phyloP scores from a whole-genome alignment of 345 rosid species.

The Brassica napus region Da-Ae NC_063451.1:40164501-40165000 shows the following conservation, averaged over 20 bases:
- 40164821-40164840: constrained; percentile 55
- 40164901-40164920: background rate
- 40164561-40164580: background rate
- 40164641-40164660: constrained; percentile 42
- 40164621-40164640: background rate
- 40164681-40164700: constrained; percentile 56
- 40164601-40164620: constrained; percentile 2
- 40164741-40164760: constrained; percentile 56
- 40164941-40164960: background rate
- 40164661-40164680: constrained; percentile 41
- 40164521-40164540: background rate
- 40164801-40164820: constrained; percentile 62
- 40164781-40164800: constrained; percentile 63
- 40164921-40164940: background rate
- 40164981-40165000: constrained; percentile 53
- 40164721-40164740: constrained; percentile 47
- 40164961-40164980: constrained; percentile 45
- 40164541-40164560: background rate
- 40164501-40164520: background rate
- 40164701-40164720: constrained; percentile 51
- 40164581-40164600: background rate
- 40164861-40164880: constrained; percentile 50
- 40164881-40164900: background rate
- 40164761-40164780: constrained; percentile 50
- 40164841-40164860: constrained; percentile 55